Evolutionary conservation across 2,329 filamentous ascomycete species (phyloP), one percentile per base, ranked within the genome.

Genomic region (Diaporthe citri): DNA sequence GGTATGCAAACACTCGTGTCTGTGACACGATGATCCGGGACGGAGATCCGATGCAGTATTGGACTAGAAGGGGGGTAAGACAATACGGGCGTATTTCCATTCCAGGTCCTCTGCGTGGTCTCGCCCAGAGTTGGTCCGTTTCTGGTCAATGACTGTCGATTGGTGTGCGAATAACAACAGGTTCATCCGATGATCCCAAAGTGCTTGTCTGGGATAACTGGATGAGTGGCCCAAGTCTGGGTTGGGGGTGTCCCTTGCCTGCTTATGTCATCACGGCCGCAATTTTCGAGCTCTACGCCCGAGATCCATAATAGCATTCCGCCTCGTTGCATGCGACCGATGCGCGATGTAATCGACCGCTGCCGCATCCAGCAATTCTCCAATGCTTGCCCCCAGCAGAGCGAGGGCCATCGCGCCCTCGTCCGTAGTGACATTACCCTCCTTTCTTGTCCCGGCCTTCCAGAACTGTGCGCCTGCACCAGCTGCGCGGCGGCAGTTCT

Each of bases 381-480:
- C 79, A 78, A 95, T 95, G 92, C 88, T 95, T 81, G 89, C 89
- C 79, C 89, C 90, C 78, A 88, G 90, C 80, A 88, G 91, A 82
- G 88, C 89, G 80, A 90, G 88, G 84, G 88, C 90, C 77, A 82
- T 91, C 64, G 83, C 86, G 75, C 85, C 88, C 57, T 81, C 83
- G 31, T 83, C 86, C 34, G 84, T 87, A 72, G 84, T 87, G 75
- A 88, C 88, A n/a, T 86, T 95, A 62, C 93, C 94, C 41, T 85
- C 89, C 36, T 95, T 96, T 82, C 91, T 96, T 66, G 86, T 94
- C 20, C 94, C 94, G 17, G 92, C 93, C 64, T 92, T 95, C 85
- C 91, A 90, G 81, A 77, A 84, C 78, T 64, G 57, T 22, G 75
- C 73, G 55, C 67, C 73, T 59, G 72, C 83, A 78, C 77, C 85